Evolutionary conservation across 331 rosid genomes (phyloP), one percentile per base, ranked within the genome.

Genomic region (Malus hybrid): DNA sequence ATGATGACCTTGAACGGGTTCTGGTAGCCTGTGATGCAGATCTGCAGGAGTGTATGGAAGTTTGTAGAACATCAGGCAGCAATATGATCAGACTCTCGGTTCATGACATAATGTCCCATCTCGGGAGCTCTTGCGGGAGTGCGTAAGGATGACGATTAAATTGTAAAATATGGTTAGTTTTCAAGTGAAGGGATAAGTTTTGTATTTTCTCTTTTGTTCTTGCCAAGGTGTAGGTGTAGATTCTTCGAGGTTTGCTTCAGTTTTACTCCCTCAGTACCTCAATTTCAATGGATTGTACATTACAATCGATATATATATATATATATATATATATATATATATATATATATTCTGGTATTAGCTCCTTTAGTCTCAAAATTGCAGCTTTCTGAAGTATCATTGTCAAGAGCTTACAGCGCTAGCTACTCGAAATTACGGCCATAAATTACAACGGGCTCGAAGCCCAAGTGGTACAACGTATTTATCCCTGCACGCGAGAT

Each of bases 1-100:
- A 90, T 33, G 98, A 92, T 76, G 99, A 90, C 80, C 88, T 87
- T 2, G 99, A 90, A 76, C 90, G 94, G 97, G 98, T 95, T 81
- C 85, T 90, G 85, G 83, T 92, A 27, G 91, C 96, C 36, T 95
- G 98, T 44, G 93, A 90, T 75, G 96, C 96, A 59, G 97, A 95
- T 83, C 78, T 95, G 54, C 99, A 88, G 79, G 98, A 95, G 79
- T 92, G 99, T 79, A 68, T 88, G 75, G 92, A 92, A 70, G 78
- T 95, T 63, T 88, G 90, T 59, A 88, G 81, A 73, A 76, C 93
- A 67, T 86, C 93, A 12, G 86, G 86, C 55, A 70, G 85, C 79
- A 89, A 86, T 80, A 82, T 92, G 85, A 83, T 92, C 62, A 88
- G 96, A 85, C 90, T 92, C 81, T 80, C 77, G 77, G 90, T 92